Evolutionary conservation across 305 asterid genomes (phyloP), one percentile per base, ranked within the genome.

Genomic region (Striga hermonthica): DNA sequence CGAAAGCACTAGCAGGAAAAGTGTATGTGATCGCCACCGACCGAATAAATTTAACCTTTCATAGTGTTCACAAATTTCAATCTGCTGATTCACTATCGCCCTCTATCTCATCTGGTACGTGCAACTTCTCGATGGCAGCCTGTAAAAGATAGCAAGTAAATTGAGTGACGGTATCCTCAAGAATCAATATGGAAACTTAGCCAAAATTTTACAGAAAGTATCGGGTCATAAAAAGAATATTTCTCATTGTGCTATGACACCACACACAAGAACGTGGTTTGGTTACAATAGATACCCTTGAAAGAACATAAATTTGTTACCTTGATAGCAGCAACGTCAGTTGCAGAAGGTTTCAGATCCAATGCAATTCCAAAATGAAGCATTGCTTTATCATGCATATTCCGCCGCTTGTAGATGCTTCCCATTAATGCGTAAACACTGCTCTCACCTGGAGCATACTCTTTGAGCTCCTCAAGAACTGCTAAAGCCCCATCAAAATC

Each of bases 391-490:
- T 86, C 90, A 31, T 83, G 70, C 84, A 84, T 82, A 68, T 82
- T 81, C 65, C 70, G 81, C 71, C 86, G 76, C 81, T 90, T 86
- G 80, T 88, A 93, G 50, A 93, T 88, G 74, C 88, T 81, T 62
- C 99, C 99, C 99, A 93, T 93, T 71, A 93, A 76, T 4, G 99
- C 95, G 69, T 93, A 90, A 37, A 93, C 87, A 47, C 99, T 93
- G 75, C 95, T 86, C 79, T 93, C 97, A 7, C 88, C 74, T 7
- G 99, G 97, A 49, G 95, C 95, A 34, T 79, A 84, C 81, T 93
- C 99, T 80, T 86, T 88, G 49, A 93, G 95, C 80, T 90, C 99
- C 86, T 90, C 97, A 60, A 93, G 85, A 66, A 90, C 99, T 69
- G 84, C 86, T 57, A 88, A 78, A 62, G 99, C 99, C 43, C 85